Conservation (phyloP, 441 rosid genomes). For the Populus hybrid region DNA sequence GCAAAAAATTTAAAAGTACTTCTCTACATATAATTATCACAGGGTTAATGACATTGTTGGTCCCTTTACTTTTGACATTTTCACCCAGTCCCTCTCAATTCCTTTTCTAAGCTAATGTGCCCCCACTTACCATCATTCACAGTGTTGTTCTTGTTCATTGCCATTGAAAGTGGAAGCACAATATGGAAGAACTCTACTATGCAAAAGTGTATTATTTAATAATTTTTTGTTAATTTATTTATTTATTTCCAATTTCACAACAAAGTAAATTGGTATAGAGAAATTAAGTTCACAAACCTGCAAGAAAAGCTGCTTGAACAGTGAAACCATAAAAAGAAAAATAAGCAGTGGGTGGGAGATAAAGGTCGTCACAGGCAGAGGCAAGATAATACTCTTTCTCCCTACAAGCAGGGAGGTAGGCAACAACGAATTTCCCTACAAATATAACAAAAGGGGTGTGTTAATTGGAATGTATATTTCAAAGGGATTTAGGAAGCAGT, state of each 20-base stretch:
- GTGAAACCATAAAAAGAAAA: slow-evolving; percentile 86
- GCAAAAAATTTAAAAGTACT: neutral
- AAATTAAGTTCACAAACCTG: slow-evolving; percentile 50
- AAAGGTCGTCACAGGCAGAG: slow-evolving; percentile 80
- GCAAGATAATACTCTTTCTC: slow-evolving; percentile 93
- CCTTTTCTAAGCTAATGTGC: too few species aligned
- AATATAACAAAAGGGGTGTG: slow-evolving; percentile 14
- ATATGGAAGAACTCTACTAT: too few species aligned
- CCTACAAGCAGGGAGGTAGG: slow-evolving; percentile 72
- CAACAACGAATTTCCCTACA: slow-evolving; percentile 80
- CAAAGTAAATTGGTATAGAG: neutral
- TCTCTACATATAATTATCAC: neutral
- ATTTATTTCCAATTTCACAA: neutral
- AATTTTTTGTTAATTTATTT: too few species aligned
- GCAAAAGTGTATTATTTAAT: too few species aligned
- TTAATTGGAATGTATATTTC: neutral
- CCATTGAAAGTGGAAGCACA: too few species aligned
- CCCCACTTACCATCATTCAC: too few species aligned
- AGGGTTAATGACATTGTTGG: too few species aligned
- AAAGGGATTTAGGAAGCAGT: neutral
- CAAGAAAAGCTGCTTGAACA: slow-evolving; percentile 86
- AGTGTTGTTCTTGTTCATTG: too few species aligned
- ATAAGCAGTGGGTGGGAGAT: slow-evolving; percentile 95
- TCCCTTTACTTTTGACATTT: too few species aligned
- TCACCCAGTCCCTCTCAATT: too few species aligned